Conservation (phyloP, 768 basidiomycete genomes). For the Tylopilus balloui region DNA sequence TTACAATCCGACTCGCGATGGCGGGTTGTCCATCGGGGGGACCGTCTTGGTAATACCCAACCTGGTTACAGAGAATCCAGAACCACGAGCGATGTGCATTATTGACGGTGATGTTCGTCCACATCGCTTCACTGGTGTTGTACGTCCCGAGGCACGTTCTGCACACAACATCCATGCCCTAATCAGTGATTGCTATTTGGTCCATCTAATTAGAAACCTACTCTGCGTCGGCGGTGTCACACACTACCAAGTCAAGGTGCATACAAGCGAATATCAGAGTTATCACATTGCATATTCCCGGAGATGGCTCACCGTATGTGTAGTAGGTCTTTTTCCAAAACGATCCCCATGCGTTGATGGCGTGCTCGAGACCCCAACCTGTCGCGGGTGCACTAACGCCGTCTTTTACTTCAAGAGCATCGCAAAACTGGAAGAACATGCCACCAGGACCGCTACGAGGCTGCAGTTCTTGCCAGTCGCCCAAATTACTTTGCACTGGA, state of each 20-base stretch:
- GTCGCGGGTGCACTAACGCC: slow-evolving; percentile 38
- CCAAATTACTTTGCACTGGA: slow-evolving; percentile 47
- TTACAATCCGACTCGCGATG: slow-evolving; percentile 32
- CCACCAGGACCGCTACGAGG: slow-evolving; percentile 42
- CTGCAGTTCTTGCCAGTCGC: slow-evolving; percentile 66
- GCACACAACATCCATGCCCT: slow-evolving; percentile 31
- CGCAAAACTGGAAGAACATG: slow-evolving; percentile 38
- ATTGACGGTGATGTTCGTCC: slow-evolving; percentile 52
- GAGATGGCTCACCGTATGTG: slow-evolving; percentile 36
- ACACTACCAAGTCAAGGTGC: slow-evolving; percentile 34
- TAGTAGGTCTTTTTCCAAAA: slow-evolving; percentile 54
- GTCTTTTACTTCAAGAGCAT: slow-evolving; percentile 37
- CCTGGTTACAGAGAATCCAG: slow-evolving; percentile 73
- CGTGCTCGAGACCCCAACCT: slow-evolving; percentile 62
- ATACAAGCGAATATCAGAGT: background rate
- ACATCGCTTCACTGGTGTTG: slow-evolving; percentile 37
- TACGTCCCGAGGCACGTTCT: slow-evolving; percentile 43
- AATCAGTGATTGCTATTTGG: slow-evolving; percentile 21
- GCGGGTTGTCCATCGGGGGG: slow-evolving; percentile 36
- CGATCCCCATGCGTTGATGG: slow-evolving; percentile 55
- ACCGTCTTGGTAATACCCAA: slow-evolving; percentile 48
- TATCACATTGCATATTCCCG: background rate
- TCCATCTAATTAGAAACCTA: background rate
- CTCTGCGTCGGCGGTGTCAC: slow-evolving; percentile 30
- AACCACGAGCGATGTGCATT: slow-evolving; percentile 60